Evolutionary conservation across 78 protist genomes (phyloP), one percentile per base, ranked within the genome.

Genomic region (Chrysochromulina tobinii): DNA sequence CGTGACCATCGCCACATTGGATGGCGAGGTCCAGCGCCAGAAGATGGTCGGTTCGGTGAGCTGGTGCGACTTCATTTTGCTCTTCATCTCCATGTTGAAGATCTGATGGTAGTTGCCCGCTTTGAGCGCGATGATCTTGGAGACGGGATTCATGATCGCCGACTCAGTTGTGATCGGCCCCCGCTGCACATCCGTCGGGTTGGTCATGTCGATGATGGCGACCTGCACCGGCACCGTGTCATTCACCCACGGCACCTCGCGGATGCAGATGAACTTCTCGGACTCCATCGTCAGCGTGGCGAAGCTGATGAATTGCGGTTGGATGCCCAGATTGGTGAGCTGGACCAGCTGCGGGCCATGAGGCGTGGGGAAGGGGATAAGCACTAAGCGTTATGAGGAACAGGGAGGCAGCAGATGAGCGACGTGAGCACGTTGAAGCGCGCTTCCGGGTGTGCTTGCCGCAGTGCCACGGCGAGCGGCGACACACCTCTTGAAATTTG

Each of bases 141-240:
- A 84, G 51, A 88, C 90, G 48, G 99, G 99, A 93, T 98, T 94
- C 99, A 98, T 97, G 77, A 99, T 97, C 64, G 99, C 99, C 2
- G 96, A 88, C 59, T 98, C 99, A 1, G 99, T 97, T 11, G 81
- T 86, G 85, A 97, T 97, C 88, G 97, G 98, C 38, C 96, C 93
- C 81, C 96, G 93, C 50, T 79, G 86, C n/a, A 93, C 90, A 84
- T 84, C 94, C 53, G 61, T 66, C 23, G 98, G 98, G 69, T 90
- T 93, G 20, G 94, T 90, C 89, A 96, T 92, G 87, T 97, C 97
- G 87, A 88, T 67, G 61, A 98, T 98, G n/a, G 91, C 96, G 4
- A 98, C 96, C 87, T 92, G 81, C 55, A 85, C 83, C n/a, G n/a
- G n/a, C n/a, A n/a, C n/a, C 68, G 81, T 48, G 23, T 92, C 98